Percentiles rank a stretch among this genome's conserved stretches.
Conservation (phyloP, 495 filamentous ascomycete genomes). For the Penicillium chermesinum region DNA sequence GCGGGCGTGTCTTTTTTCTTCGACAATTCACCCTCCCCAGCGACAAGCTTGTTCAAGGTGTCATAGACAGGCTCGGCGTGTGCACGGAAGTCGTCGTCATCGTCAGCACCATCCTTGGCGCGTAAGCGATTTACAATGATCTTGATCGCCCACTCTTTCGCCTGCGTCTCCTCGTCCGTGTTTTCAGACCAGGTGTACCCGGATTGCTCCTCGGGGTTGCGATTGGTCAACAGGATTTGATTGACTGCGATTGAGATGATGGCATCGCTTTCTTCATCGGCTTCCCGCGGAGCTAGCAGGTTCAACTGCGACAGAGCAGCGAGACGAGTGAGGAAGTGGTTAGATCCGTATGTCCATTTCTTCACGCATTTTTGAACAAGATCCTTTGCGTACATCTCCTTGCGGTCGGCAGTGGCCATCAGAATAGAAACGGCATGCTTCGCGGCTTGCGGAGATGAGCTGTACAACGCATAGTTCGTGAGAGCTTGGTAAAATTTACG, state of each 20-base stretch:
- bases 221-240: slow-evolving; percentile 66
- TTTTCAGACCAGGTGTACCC: slow-evolving; percentile 64
- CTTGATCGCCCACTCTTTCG: slow-evolving; percentile 85
- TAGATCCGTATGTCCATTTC: slow-evolving; percentile 69
- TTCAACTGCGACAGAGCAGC: slow-evolving; percentile 79
- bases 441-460: slow-evolving; percentile 73
- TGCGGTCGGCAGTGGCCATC: slow-evolving; percentile 72
- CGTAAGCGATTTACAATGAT: slow-evolving; percentile 83
- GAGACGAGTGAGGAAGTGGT: slow-evolving; percentile 77
- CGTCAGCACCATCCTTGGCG: slow-evolving; percentile 51
- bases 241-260: slow-evolving; percentile 76
- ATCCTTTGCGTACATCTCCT: slow-evolving; percentile 82
- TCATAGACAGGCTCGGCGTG: slow-evolving; percentile 66
- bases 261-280: slow-evolving; percentile 64
- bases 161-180: slow-evolving; percentile 71
- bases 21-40: slow-evolving; percentile 70
- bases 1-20: slow-evolving; percentile 68
- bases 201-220: slow-evolving; percentile 44
- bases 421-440: slow-evolving; percentile 92
- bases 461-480: slow-evolving; percentile 72
- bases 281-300: slow-evolving; percentile 67
- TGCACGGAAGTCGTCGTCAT: slow-evolving; percentile 54
- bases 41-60: slow-evolving; percentile 69
- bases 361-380: slow-evolving; percentile 68
- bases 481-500: slow-evolving; percentile 79